Percentiles rank a stretch among this genome's conserved stretches.
These are phyloP conservation scores for Tardiomyces digboiensis DNA, from an alignment of 1,139 yeast genomes.

Conservation along the genomic window DNA sequence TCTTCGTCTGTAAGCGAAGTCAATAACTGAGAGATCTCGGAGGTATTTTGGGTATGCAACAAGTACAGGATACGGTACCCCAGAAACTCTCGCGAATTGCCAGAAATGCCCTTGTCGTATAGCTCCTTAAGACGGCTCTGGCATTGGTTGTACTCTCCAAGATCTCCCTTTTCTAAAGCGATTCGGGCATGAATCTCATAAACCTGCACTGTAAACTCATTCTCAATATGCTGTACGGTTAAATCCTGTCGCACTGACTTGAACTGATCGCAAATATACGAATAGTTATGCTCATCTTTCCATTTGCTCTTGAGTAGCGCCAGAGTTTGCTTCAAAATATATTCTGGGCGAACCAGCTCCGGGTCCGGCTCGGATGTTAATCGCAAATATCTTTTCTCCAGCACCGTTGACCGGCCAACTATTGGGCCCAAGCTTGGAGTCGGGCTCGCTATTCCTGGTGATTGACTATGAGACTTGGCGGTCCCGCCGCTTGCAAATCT, in stretches of 20 bases:
- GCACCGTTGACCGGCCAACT: conserved; percentile 51
- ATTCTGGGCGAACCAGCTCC: conserved; percentile 63
- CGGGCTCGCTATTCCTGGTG: neutral
- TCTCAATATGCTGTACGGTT: conserved; percentile 83
- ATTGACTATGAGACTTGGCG: neutral
- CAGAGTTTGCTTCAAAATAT: conserved; percentile 49
- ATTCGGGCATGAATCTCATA: conserved; percentile 83
- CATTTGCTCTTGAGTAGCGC: conserved; percentile 47
- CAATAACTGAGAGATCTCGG: conserved; percentile 22
- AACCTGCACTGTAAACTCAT: conserved; percentile 65
- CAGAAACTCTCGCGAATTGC: conserved; percentile 49
- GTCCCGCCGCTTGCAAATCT: neutral
- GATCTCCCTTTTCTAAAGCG: conserved; percentile 74
- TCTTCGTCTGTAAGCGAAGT: conserved; percentile 10
- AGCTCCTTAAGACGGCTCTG: conserved; percentile 63
- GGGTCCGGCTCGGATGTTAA: conserved; percentile 93
- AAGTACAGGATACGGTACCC: conserved; percentile 72
- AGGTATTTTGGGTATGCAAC: conserved; percentile 60
- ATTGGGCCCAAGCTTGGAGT: conserved; percentile 26
- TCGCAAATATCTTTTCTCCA: conserved; percentile 76
- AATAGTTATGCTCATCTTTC: conserved; percentile 45
- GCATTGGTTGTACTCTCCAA: conserved; percentile 95
- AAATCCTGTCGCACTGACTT: conserved; percentile 89
- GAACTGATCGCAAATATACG: conserved; percentile 80
- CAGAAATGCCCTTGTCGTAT: conserved; percentile 35